Percentiles rank a stretch among this genome's conserved stretches.
phyloP scores from a whole-genome alignment of 139 green algal genomes.

The Medakamo hakoo region DNA sequence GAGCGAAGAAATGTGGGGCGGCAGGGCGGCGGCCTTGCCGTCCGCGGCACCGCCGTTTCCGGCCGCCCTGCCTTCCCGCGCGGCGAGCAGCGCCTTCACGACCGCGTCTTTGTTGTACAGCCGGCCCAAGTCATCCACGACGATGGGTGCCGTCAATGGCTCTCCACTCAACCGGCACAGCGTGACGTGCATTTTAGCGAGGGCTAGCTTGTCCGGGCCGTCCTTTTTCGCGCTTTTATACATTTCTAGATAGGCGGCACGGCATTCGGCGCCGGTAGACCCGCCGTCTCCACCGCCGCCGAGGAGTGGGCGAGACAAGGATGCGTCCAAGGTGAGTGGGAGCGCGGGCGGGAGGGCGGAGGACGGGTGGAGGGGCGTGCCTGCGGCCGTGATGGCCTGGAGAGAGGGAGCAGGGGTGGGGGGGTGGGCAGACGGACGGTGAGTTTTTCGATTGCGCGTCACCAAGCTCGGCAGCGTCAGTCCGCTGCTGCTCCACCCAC shows the following conservation, averaged over 20 bases:
- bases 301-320: too few species aligned
- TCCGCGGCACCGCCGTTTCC: too few species aligned
- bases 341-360: neutral
- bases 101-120: constrained; percentile 38
- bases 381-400: constrained; percentile 1
- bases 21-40: constrained; percentile 22
- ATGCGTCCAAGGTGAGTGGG: neutral
- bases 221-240: constrained; percentile 56
- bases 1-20: constrained; percentile 54
- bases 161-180: constrained; percentile 55
- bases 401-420: neutral
- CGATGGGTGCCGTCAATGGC: constrained; percentile 43
- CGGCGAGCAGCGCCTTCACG: constrained; percentile 27
- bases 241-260: constrained; percentile 79
- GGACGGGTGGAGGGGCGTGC: constrained; percentile 27
- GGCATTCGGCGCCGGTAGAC: constrained; percentile 70
- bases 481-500: too few species aligned
- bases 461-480: too few species aligned
- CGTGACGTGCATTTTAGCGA: constrained; percentile 48
- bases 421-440: neutral
- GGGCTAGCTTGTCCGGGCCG: constrained; percentile 58
- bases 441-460: too few species aligned
- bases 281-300: constrained; percentile 76
- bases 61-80: too few species aligned
- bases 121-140: constrained; percentile 60